phyloP scores from a whole-genome alignment of 2,329 filamentous ascomycete species.

The Penicillium hordei region DNA sequence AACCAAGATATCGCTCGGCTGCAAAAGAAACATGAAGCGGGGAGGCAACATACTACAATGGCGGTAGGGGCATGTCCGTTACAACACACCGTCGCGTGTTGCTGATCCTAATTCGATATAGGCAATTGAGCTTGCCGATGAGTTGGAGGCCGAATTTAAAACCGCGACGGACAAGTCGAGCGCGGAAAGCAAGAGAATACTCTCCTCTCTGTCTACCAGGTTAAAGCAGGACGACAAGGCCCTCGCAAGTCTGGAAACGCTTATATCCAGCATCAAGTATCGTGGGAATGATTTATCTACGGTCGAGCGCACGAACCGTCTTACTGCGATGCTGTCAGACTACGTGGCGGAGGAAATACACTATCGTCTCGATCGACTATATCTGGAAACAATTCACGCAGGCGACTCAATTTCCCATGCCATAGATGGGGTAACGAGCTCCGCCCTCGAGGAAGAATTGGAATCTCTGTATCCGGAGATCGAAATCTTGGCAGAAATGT shows the following conservation, averaged over 20 bases:
- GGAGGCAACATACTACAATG: conserved; percentile 34
- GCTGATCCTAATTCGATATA: conserved; percentile 26
- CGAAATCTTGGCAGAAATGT: conserved; percentile 42
- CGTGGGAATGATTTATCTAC: conserved; percentile 31
- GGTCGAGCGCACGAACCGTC: conserved; percentile 29
- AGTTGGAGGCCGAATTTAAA: conserved; percentile 34
- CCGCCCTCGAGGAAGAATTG: conserved; percentile 37
- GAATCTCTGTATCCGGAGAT: conserved; percentile 44
- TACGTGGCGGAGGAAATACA: conserved; percentile 40
- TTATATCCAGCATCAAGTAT: conserved; percentile 30
- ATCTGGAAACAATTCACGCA: conserved; percentile 33
- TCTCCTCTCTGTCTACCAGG: conserved; percentile 33
- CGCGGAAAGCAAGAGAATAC: conserved; percentile 35
- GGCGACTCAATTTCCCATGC: background rate
- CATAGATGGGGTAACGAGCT: conserved; percentile 19
- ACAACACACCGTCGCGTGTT: background rate
- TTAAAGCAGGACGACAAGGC: conserved; percentile 41
- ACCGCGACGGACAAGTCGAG: conserved; percentile 32
- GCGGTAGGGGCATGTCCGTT: conserved; percentile 29
- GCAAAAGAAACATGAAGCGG: conserved; percentile 37
- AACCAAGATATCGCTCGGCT: conserved; percentile 31
- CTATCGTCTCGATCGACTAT: conserved; percentile 42
- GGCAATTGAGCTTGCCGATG: conserved; percentile 37
- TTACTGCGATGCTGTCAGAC: conserved; percentile 33
- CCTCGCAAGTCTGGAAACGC: conserved; percentile 32